phyloP scores from a whole-genome alignment of 345 rosid species.

The Laguncularia racemosa region DNA sequence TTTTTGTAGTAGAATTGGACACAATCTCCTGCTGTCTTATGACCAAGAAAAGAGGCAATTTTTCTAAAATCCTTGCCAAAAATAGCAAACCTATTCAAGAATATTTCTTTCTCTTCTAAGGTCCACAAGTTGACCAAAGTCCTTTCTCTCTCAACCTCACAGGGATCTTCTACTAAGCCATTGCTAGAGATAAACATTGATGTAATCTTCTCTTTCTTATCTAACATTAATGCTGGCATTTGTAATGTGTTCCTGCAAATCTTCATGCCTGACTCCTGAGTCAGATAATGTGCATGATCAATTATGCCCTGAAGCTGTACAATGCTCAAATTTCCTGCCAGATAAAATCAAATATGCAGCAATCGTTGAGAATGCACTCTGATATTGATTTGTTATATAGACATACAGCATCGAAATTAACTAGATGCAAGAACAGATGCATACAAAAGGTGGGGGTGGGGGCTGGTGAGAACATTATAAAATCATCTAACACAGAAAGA shows the following conservation, averaged over 20 bases:
- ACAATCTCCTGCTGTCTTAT: constrained; percentile 93
- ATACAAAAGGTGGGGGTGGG: no score
- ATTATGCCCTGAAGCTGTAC: constrained; percentile 41
- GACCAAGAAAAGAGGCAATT: constrained; percentile 78
- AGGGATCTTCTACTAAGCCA: constrained; percentile 89
- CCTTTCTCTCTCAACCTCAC: constrained; percentile 80
- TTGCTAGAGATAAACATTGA: constrained; percentile 69
- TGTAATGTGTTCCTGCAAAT: constrained; percentile 50
- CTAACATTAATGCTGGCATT: constrained; percentile 91
- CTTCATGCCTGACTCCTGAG: constrained; percentile 38
- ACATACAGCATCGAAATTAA: no score
- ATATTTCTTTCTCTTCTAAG: constrained; percentile 63
- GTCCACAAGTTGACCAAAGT: constrained; percentile 85
- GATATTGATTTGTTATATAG: no score
- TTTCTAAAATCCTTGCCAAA: constrained; percentile 82
- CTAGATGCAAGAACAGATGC: no score
- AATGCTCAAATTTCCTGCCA: constrained; percentile 49
- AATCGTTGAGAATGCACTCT: no score
- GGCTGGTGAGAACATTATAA: no score
- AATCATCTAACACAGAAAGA: no score
- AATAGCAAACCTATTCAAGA: constrained; percentile 59
- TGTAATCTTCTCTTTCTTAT: constrained; percentile 51
- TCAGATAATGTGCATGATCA: constrained; percentile 46
- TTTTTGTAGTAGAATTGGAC: constrained; percentile 94
- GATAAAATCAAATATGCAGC: constrained; percentile 12